A percentile compares a stretch with the other conserved stretches of the same genome.
Conservation (phyloP, 2,329 filamentous ascomycete species). For the Ambrosiella cleistominuta region DNA sequence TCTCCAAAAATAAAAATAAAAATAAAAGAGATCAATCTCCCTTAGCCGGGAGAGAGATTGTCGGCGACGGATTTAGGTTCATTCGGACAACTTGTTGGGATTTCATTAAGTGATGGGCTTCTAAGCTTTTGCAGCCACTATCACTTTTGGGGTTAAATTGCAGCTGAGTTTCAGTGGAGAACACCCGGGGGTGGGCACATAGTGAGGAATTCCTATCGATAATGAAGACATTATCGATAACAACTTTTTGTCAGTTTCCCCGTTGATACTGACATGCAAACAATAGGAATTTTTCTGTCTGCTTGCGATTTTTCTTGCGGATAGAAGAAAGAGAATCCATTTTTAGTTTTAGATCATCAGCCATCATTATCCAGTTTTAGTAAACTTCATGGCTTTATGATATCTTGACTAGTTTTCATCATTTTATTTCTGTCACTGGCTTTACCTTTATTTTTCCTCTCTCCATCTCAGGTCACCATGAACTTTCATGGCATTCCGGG, state of each 20-base stretch:
- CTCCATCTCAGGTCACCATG: neutral
- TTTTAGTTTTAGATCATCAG: neutral
- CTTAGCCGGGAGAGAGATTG: neutral
- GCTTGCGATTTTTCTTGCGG: neutral
- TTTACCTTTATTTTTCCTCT: neutral
- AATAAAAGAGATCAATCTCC: neutral
- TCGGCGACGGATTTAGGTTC: neutral
- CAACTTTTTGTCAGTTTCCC: conserved; percentile 9
- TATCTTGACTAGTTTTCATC: too few relatives aligned
- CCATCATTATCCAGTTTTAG: neutral
- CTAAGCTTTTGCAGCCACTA: neutral
- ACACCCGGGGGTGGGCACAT: conserved; percentile 1
- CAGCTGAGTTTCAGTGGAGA: neutral
- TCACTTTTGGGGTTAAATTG: neutral
- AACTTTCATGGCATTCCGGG: conserved; percentile 6
- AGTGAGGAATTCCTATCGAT: conserved; percentile 3
- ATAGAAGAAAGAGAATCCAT: neutral
- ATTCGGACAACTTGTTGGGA: neutral
- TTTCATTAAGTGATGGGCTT: neutral
- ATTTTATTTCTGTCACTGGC: neutral
- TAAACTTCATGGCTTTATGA: neutral
- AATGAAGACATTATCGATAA: conserved; percentile 9
- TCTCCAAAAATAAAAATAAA: neutral
- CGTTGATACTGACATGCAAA: conserved; percentile 1
- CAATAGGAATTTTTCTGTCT: neutral